A percentile compares a stretch with the other conserved stretches of the same genome.
These are phyloP conservation scores for Thraustotheca clavata DNA, from an alignment of 352 stramenopile genomes.

Conservation along the genomic window DNA sequence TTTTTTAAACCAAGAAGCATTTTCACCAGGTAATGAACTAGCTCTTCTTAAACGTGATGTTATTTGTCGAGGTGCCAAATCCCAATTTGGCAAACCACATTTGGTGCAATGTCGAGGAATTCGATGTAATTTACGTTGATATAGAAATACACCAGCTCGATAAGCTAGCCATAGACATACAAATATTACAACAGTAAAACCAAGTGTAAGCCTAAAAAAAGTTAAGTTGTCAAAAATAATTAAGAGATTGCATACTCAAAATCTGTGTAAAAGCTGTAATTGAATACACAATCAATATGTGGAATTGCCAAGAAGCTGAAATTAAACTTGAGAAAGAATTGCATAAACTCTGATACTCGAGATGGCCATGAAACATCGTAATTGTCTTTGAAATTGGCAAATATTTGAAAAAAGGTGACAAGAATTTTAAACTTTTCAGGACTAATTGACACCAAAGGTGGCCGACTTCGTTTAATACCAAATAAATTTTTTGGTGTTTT, in stretches of 20 bases:
- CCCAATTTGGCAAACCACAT: slow-evolving; percentile 5
- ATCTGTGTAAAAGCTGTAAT: slow-evolving; percentile 53
- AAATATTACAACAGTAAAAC: slow-evolving; percentile 36
- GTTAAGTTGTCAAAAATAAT: neutral
- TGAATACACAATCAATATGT: slow-evolving; percentile 52
- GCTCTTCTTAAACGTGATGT: neutral
- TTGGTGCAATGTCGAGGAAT: neutral
- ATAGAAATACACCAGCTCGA: neutral
- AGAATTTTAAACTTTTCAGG: slow-evolving; percentile 76
- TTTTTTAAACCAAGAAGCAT: neutral
- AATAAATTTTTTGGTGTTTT: slow-evolving; percentile 28
- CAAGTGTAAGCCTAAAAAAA: slow-evolving; percentile 28
- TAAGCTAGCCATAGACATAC: slow-evolving; percentile 22
- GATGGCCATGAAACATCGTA: slow-evolving; percentile 66
- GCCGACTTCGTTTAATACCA: slow-evolving; percentile 26
- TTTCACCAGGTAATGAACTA: neutral
- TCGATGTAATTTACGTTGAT: slow-evolving; percentile 8
- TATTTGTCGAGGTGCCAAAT: neutral
- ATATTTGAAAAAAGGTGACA: slow-evolving; percentile 66
- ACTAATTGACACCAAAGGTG: slow-evolving; percentile 29
- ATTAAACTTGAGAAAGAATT: slow-evolving; percentile 56
- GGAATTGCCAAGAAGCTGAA: slow-evolving; percentile 62
- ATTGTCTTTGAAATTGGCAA: slow-evolving; percentile 59
- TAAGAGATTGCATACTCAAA: slow-evolving; percentile 28
- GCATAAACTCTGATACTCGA: slow-evolving; percentile 48